Conservation (phyloP, 306 rosid species). For the Lablab purpureus region DNA sequence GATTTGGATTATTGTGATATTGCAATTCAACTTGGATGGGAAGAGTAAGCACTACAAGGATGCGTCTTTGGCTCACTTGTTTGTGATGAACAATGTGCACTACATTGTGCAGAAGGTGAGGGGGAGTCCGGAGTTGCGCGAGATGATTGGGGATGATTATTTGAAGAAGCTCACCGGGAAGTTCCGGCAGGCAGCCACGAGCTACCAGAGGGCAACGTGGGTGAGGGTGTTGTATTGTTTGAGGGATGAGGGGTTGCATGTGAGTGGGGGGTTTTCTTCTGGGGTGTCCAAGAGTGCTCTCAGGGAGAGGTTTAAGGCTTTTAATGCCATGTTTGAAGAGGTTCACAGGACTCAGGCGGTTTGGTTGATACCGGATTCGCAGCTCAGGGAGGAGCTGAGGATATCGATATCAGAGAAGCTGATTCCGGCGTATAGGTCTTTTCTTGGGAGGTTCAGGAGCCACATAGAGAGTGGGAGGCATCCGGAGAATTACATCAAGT, state of each 20-base stretch:
- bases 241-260: conserved; percentile 92
- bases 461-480: conserved; percentile 95
- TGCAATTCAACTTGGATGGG: conserved; percentile 92
- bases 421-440: conserved; percentile 92
- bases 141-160: conserved; percentile 90
- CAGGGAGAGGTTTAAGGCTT: conserved; percentile 95
- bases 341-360: conserved; percentile 89
- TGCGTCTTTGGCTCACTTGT: conserved; percentile 72
- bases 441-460: conserved; percentile 88
- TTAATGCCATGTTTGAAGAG: conserved; percentile 96
- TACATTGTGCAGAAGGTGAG: conserved; percentile 95
- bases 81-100: conserved; percentile 98
- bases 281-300: conserved; percentile 91
- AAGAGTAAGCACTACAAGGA: conserved; percentile 94
- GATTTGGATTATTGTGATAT: conserved; percentile 94
- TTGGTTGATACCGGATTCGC: conserved; percentile 96
- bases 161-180: conserved; percentile 85
- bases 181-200: conserved; percentile 86
- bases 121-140: conserved; percentile 87
- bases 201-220: conserved; percentile 97
- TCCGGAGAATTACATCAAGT: conserved; percentile 97
- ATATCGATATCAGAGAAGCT: conserved; percentile 89
- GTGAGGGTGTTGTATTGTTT: conserved; percentile 85
- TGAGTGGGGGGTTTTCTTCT: conserved; percentile 88
- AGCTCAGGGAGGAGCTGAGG: conserved; percentile 93